Evolutionary conservation across 2,329 filamentous ascomycete genomes (phyloP), one percentile per base, ranked within the genome.

Genomic region (Neonectria sp.): DNA sequence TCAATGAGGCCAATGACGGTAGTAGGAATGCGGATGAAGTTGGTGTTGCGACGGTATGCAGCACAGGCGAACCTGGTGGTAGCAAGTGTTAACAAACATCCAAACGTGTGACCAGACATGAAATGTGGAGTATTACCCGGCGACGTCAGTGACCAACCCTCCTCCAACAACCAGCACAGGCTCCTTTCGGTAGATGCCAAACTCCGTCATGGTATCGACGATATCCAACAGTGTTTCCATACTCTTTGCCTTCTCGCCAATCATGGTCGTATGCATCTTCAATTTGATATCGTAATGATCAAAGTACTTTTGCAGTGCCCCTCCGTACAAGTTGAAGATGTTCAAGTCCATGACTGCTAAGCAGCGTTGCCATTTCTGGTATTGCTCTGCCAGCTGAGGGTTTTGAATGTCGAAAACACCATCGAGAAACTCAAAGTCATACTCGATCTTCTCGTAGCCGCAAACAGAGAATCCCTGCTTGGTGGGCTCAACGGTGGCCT

Each of bases 1-100:
- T 94, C 92, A 67, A 93, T 93, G 55, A 94, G 84, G 11, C 92
- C 91, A 75, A 94, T 93, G 69, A 93, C 89, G 1, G 92, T 93
- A 0, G 92, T 93, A 2, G 92, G 92, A 9, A 93, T 87, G 55
- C 91, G 90, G 76, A 93, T 92, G 82, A 87, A 93, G 81, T 92
- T 92, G 49, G 91, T 93, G 80, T 89, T 93, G 73, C 92, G 85
- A 68, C 91, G 88, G 81, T 93, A 93, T 8, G 90, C 86, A 29
- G 91, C 91, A 77, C 91, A 93, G 6, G 91, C 91, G 73, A 91
- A 92, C 45, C 89, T 91, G 60, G n/a, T 1, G 8, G 8, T 2
- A 43, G 61, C 21, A 68, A 11, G n/a, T 11, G 24, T 25, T 11
- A 35, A 45, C 11, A 55, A 21, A 60, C 31, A 40, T 72, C 76